These are phyloP conservation scores for Lasiodiplodia hormozganensis DNA, from an alignment of 2,329 filamentous ascomycete genomes.

Conservation along the genomic window DNA sequence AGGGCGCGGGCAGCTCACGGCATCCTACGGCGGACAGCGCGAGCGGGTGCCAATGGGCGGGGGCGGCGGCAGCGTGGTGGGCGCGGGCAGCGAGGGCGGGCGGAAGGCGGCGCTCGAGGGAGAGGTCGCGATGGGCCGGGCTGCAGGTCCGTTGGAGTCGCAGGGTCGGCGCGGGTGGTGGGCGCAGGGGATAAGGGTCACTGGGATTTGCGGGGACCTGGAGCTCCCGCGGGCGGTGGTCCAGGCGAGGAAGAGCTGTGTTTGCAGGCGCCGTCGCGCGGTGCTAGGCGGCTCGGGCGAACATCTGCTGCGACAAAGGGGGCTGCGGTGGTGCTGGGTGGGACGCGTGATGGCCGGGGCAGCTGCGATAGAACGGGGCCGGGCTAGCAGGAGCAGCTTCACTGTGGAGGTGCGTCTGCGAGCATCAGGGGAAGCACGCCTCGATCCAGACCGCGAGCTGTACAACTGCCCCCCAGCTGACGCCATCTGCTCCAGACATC, in stretches of 20 bases:
- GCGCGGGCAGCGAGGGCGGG: constrained; percentile 7
- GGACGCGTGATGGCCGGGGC: constrained; percentile 14
- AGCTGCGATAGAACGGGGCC: constrained; percentile 24
- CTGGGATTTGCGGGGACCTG: constrained; percentile 27
- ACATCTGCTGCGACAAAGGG: constrained; percentile 24
- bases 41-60: constrained; percentile 6
- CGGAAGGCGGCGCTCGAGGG: background rate
- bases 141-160: background rate
- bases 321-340: background rate
- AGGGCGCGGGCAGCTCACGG: constrained; percentile 21
- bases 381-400: constrained; percentile 17
- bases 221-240: constrained; percentile 18
- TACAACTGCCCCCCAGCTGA: constrained; percentile 7
- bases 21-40: constrained; percentile 23
- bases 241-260: constrained; percentile 1
- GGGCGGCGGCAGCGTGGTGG: constrained; percentile 7
- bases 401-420: constrained; percentile 16
- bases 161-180: constrained; percentile 1
- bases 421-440: constrained; percentile 20
- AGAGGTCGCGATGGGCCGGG: background rate
- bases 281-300: constrained; percentile 9
- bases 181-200: constrained; percentile 29
- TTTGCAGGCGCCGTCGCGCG: constrained; percentile 8
- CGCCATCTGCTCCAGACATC: background rate
- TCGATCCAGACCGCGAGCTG: constrained; percentile 18